Evolutionary conservation across 352 stramenopile species (phyloP).

Genomic region (Phytophthora ohioensis): DNA sequence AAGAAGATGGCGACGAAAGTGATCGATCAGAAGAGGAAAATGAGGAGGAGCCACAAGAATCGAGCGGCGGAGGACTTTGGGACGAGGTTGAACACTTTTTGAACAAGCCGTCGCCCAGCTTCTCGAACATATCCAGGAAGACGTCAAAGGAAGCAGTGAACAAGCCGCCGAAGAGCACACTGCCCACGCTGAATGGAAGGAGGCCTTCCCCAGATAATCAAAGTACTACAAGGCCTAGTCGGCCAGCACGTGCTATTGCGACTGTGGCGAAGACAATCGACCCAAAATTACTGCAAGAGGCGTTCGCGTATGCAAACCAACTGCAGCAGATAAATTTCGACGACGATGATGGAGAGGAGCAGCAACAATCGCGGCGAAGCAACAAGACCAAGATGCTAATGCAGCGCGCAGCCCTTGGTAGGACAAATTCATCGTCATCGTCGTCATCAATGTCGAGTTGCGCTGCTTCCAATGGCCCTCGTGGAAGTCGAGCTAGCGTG

Average conservation of each 20-base stretch:
- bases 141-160: conserved; percentile 27
- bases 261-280: conserved; percentile 54
- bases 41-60: conserved; percentile 56
- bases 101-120: conserved; percentile 71
- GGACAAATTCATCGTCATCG: conserved; percentile 36
- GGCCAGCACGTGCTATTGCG: conserved; percentile 20
- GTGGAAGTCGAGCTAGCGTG: conserved; percentile 5
- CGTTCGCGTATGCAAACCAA: conserved; percentile 75
- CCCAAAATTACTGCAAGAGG: conserved; percentile 72
- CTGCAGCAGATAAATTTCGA: conserved; percentile 56
- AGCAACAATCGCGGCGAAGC: conserved; percentile 32
- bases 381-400: conserved; percentile 35
- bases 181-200: conserved; percentile 49
- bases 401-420: conserved; percentile 28
- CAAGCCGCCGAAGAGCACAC: conserved; percentile 48
- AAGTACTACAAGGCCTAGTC: conserved; percentile 9
- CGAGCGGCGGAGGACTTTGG: conserved; percentile 58
- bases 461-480: conserved; percentile 1
- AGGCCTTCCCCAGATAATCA: conserved; percentile 48
- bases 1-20: conserved; percentile 18
- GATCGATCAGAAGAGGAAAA: conserved; percentile 20
- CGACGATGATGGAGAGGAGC: conserved; percentile 50
- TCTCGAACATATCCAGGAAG: conserved; percentile 51
- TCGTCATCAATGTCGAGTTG: conserved; percentile 35
- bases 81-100: conserved; percentile 82